These are phyloP conservation scores for Stentor coeruleus DNA, from an alignment of 73 alveolate species.

Conservation along the genomic window DNA sequence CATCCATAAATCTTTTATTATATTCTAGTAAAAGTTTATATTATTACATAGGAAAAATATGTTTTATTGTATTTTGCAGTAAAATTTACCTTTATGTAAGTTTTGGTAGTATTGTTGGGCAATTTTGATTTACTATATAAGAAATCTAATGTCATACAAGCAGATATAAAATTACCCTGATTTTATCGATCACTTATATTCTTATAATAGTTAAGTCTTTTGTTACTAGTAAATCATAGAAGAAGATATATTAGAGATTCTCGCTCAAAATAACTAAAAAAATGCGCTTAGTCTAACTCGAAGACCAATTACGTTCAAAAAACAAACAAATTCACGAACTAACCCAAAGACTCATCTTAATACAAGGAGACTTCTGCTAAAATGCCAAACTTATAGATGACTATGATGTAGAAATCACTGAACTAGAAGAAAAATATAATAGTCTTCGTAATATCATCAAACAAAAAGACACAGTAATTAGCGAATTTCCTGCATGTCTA, in stretches of 20 bases:
- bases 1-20: too few relatives aligned
- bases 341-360: neutral
- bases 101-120: too few relatives aligned
- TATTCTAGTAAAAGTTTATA: too few relatives aligned
- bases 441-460: neutral
- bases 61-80: too few relatives aligned
- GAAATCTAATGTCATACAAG: too few relatives aligned
- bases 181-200: too few relatives aligned
- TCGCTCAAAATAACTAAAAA: neutral
- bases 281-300: slow-evolving; percentile 1
- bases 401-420: neutral
- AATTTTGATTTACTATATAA: too few relatives aligned
- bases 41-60: too few relatives aligned
- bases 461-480: slow-evolving; percentile 5
- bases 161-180: too few relatives aligned
- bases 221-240: slow-evolving; percentile 12
- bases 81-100: too few relatives aligned
- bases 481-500: neutral
- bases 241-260: slow-evolving; percentile 1
- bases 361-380: slow-evolving; percentile 10
- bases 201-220: too few relatives aligned
- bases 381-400: slow-evolving; percentile 8
- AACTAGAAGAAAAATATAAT: neutral
- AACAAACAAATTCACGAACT: neutral
- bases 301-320: neutral